These are phyloP conservation scores for Oryza longistaminata DNA, from an alignment of 176 grass and related monocot genomes.

Conservation along the genomic window DNA sequence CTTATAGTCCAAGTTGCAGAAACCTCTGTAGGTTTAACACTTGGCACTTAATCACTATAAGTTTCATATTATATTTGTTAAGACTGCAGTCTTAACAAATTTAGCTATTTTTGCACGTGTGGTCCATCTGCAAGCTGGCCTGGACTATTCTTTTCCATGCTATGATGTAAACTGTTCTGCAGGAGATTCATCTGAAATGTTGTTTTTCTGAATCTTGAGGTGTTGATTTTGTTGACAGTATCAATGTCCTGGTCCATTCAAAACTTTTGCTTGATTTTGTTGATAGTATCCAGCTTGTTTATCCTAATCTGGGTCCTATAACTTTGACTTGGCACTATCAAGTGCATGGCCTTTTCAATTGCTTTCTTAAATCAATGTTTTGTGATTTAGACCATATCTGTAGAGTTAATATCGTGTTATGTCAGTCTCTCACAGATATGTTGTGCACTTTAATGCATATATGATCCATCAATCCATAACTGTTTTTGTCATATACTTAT, in stretches of 20 bases:
- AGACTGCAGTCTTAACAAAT: neutral
- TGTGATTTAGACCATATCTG: neutral
- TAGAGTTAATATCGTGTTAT: neutral
- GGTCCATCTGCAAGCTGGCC: neutral
- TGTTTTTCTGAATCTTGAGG: neutral
- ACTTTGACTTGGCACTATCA: neutral
- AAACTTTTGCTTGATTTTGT: slow-evolving; percentile 17
- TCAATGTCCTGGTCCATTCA: slow-evolving; percentile 10
- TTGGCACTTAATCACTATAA: neutral
- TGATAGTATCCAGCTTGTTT: neutral
- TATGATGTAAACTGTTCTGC: neutral
- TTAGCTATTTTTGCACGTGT: neutral
- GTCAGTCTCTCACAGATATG: neutral
- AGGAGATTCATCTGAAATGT: neutral
- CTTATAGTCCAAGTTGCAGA: neutral
- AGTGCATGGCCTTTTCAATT: neutral
- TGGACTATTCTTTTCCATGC: neutral
- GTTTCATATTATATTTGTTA: no score
- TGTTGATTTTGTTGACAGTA: neutral
- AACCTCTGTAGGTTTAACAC: neutral
- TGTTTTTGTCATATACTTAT: neutral
- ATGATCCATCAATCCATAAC: neutral
- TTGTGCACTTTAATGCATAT: neutral
- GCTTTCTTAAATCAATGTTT: slow-evolving; percentile 14
- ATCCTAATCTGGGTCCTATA: neutral